These are phyloP conservation scores for Candida labiduridarum DNA, from an alignment of 1,139 yeast genomes.

Conservation along the genomic window DNA sequence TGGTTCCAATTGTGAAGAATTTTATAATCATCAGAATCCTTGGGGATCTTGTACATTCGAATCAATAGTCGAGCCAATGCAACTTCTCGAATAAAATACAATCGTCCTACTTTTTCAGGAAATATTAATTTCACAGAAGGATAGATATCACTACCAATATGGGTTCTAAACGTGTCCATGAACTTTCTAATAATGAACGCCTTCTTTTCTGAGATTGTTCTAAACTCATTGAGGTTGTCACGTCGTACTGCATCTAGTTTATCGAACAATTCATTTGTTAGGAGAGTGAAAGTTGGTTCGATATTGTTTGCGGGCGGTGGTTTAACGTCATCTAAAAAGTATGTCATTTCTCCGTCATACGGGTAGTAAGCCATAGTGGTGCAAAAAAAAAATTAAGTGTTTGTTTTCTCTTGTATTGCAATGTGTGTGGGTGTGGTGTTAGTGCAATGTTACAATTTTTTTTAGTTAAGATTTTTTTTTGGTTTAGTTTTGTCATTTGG, in stretches of 20 bases:
- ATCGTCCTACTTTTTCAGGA: constrained; percentile 61
- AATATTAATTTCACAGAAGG: constrained; percentile 66
- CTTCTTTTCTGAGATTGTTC: constrained; percentile 34
- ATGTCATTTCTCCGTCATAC: constrained; percentile 6
- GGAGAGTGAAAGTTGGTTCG: constrained; percentile 31
- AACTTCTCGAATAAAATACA: constrained; percentile 56
- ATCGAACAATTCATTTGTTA: constrained; percentile 35
- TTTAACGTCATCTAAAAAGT: constrained; percentile 15
- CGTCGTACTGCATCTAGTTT: constrained; percentile 34
- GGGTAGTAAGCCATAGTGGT: not conserved
- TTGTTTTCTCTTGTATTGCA: not conserved
- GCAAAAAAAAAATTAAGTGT: not conserved
- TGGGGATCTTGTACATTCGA: constrained; percentile 38
- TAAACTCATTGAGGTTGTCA: constrained; percentile 29
- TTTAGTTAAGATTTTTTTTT: not conserved
- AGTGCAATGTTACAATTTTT: not conserved
- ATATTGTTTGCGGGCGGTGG: constrained; percentile 22
- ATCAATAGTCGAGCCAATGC: constrained; percentile 48
- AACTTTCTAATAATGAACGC: constrained; percentile 44
- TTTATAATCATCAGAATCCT: constrained; percentile 36
- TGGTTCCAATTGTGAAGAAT: constrained; percentile 44
- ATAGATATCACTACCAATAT: constrained; percentile 70
- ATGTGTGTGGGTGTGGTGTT: not conserved
- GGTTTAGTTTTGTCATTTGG: not conserved
- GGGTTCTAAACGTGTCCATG: constrained; percentile 59